phyloP scores from a whole-genome alignment of 176 grass and related monocot species.

The Oryza glumipatula region DNA sequence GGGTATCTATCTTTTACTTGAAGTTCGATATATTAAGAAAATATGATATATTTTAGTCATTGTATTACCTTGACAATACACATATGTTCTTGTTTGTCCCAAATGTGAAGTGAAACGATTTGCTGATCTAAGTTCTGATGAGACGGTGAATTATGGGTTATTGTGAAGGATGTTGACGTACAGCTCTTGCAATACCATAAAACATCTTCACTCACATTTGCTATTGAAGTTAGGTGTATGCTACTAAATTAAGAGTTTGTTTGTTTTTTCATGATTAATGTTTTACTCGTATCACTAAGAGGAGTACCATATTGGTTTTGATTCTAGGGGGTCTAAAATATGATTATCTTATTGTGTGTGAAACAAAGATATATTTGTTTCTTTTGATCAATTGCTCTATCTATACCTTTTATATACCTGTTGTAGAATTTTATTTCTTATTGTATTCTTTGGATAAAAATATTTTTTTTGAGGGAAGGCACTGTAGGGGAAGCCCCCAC shows the following conservation, averaged over 20 bases:
- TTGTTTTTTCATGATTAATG: neutral
- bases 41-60: neutral
- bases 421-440: neutral
- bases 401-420: too few species aligned
- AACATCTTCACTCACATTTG: conserved; percentile 83
- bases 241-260: neutral
- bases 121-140: conserved; percentile 78
- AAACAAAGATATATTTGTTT: neutral
- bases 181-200: conserved; percentile 74
- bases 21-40: neutral
- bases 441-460: neutral
- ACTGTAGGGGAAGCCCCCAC: too few species aligned
- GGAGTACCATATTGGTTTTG: neutral
- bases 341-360: neutral
- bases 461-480: too few species aligned
- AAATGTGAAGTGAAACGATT: conserved; percentile 80
- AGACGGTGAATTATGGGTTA: conserved; percentile 84
- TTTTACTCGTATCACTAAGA: neutral
- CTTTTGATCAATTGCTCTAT: neutral
- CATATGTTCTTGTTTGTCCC: conserved; percentile 89
- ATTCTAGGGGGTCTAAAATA: neutral
- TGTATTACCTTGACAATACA: conserved; percentile 62
- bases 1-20: neutral
- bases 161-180: conserved; percentile 74
- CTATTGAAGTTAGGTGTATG: conserved; percentile 62